Percentiles rank a stretch among this genome's conserved stretches.
Evolutionary conservation across 1,284 basidiomycete genomes (phyloP).

Genomic region (Inonotus obliquus): DNA sequence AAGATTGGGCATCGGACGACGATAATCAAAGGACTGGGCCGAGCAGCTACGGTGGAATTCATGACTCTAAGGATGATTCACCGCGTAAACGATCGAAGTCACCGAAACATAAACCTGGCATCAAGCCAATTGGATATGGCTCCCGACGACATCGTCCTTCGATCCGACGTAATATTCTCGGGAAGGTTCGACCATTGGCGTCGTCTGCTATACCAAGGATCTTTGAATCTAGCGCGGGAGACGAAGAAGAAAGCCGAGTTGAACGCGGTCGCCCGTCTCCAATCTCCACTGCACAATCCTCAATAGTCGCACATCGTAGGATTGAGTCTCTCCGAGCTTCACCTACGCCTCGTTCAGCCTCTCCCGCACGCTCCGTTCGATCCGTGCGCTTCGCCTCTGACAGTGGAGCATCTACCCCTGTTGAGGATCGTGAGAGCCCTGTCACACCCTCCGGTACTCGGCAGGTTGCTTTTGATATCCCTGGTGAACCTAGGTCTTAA

Average conservation of each 20-base stretch:
- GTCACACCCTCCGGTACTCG: background rate
- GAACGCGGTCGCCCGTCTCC: constrained; percentile 9
- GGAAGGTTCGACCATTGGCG: background rate
- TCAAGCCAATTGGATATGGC: background rate
- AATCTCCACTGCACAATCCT: background rate
- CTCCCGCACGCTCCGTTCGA: constrained; percentile 21
- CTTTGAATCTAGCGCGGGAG: background rate
- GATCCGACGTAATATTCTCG: constrained; percentile 14
- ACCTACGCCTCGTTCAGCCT: constrained; percentile 14
- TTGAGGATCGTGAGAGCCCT: constrained; percentile 6
- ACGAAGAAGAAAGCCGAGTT: constrained; percentile 1
- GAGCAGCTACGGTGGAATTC: background rate
- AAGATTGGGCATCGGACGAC: constrained; percentile 44
- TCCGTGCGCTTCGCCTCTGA: constrained; percentile 21
- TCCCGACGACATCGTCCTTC: constrained; percentile 14
- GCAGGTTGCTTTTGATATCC: constrained; percentile 17
- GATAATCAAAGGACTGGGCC: constrained; percentile 24
- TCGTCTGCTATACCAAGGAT: background rate
- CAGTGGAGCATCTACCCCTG: constrained; percentile 6
- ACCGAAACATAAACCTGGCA: constrained; percentile 8
- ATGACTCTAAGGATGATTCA: background rate
- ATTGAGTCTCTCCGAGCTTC: constrained; percentile 12
- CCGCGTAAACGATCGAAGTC: constrained; percentile 13
- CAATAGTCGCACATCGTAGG: constrained; percentile 7
- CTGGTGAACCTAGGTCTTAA: constrained; percentile 10